Evolutionary conservation across 2,329 filamentous ascomycete species (phyloP), one percentile per base, ranked within the genome.

Genomic region (Fusarium robinianum): DNA sequence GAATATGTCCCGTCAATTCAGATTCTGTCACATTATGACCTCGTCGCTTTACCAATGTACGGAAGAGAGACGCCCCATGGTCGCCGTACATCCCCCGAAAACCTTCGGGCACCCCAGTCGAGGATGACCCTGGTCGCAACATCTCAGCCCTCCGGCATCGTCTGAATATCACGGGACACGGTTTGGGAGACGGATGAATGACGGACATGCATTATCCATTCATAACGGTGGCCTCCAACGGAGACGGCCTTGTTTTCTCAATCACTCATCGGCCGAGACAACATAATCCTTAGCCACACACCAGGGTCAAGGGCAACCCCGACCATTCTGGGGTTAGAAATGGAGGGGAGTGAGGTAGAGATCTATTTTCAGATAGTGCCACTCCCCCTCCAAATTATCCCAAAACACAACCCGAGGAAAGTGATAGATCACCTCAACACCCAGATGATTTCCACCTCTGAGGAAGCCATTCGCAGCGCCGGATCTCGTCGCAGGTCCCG

Each of bases 231-330:
- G 33, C 38, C 42, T 38, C 38, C 21, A 39, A 52, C 43, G 23
- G 51, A 57, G 50, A 58, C 50, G 54, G 58, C 56, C 48, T 61
- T 62, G 59, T 62, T 62, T 59, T 59, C 59, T 62, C 59, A 43
- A 32, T 49, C 49, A 52, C 48, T 50, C 36, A 21, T 19, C 21
- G 43, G 37, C n/a, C 47, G 59, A 62, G 59, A 38, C 49, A 62
- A 62, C 58, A 62, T 47, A 38, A 32, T 15, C 34, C 23, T 47
- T 46, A 37, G 35, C 30, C 12, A 40, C 27, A 40, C 51, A 43
- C 42, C 43, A 19, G 30, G 27, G 19, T 19, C 48, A 31, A 37
- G 30, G 37, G 37, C 33, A 19, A 22, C 40, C 46, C 44, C 32
- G 41, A 27, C 31, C 25, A 15, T 18, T 31, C n/a, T 18, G 24